Evolutionary conservation across 805 yeast species (phyloP).

Genomic region (Priceomyces haplophilus): DNA sequence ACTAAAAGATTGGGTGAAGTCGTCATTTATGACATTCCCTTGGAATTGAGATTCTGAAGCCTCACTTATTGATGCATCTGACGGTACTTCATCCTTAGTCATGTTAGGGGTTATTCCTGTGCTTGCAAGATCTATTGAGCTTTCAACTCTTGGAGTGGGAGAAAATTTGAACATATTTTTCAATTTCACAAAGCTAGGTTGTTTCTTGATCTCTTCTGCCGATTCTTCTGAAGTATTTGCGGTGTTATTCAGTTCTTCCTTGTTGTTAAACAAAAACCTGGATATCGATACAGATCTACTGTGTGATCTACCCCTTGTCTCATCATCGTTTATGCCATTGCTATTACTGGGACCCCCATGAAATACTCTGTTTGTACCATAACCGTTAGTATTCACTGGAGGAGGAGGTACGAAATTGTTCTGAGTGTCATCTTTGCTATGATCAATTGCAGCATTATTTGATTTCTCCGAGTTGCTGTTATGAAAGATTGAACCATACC

Average conservation of each 20-base stretch:
- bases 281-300: constrained; percentile 27
- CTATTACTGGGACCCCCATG: background rate
- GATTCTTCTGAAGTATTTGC: constrained; percentile 7
- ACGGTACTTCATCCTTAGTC: background rate
- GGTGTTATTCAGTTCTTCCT: constrained; percentile 6
- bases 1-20: constrained; percentile 2
- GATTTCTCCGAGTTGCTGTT: background rate
- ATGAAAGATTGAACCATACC: constrained; percentile 3
- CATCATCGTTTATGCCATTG: background rate
- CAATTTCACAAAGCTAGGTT: constrained; percentile 25
- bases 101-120: background rate
- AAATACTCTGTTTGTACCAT: background rate
- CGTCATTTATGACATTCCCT: constrained; percentile 4
- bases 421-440: background rate
- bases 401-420: background rate
- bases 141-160: constrained; percentile 8
- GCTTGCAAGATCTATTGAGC: background rate
- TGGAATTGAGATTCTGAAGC: background rate
- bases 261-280: constrained; percentile 24
- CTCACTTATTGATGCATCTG: background rate
- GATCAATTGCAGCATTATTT: background rate
- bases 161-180: constrained; percentile 27
- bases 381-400: background rate
- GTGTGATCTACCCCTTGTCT: constrained; percentile 9
- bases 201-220: constrained; percentile 14